Evolutionary conservation across 306 rosid species (phyloP), one percentile per base, ranked within the genome.

Genomic region (Hippophae tibetana): DNA sequence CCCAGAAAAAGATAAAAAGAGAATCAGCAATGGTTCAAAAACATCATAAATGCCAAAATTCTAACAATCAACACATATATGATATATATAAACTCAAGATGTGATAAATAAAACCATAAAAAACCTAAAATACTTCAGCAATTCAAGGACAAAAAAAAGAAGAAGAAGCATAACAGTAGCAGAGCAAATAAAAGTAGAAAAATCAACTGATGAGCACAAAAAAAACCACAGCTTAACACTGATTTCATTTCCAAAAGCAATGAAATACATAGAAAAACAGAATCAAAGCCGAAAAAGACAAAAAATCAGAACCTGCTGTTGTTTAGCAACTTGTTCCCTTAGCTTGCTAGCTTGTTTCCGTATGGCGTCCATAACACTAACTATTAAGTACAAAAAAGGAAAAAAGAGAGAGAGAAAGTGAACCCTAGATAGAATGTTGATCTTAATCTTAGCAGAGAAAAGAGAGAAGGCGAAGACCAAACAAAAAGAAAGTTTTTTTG

Each of bases 261-360:
- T 31, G 49, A 44, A 38, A 10, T 40, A 6, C 10, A 9, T 41
- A 6, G 38, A 31, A 54, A 31, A 54, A n/a, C 54, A 54, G 25
- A 43, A 2, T 41, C 5, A 54, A 26, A 60, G 42, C 12, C 43
- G 26, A 38, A 41, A 46, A 44, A 38, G 43, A 63, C 46, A 31
- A 63, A 26, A 11, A 57, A 42, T 5, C 52, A 57, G 57, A 48
- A 89, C 97, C 94, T 87, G 97, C 48, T 90, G 97, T 64, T 90
- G 97, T 70, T 58, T 84, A 4, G 95, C 95, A 64, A 90, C 97
- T 76, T 87, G 95, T 65, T 90, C 95, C 58, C 95, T 82, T 43
- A 87, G 80, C 74, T 80, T 90, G 74, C 77, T 83, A 56, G 97
- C 97, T 73, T 90, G 97, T 79, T 83, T 90, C 62, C 94, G 67